phyloP scores from a whole-genome alignment of 768 basidiomycete species.

The Xanthoconium stramineum region DNA sequence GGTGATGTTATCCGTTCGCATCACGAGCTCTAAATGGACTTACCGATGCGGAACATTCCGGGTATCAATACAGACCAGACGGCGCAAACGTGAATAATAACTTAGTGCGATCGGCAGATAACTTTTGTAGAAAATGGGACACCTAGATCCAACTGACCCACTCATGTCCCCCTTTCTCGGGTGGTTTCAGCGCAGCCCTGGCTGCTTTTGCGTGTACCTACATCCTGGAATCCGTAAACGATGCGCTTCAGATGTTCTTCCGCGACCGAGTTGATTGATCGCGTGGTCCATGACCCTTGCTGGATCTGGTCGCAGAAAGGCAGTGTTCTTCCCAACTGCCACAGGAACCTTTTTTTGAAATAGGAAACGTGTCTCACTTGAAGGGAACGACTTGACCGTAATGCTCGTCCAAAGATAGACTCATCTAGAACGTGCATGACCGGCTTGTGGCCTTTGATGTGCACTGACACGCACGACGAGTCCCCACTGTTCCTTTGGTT shows the following conservation, averaged over 20 bases:
- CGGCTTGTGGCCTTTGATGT: background rate
- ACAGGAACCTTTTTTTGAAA: background rate
- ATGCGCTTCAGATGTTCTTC: background rate
- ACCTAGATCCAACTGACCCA: constrained; percentile 1
- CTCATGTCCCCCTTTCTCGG: background rate
- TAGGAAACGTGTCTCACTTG: background rate
- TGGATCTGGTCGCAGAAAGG: background rate
- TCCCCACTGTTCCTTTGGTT: background rate
- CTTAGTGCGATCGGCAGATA: constrained; percentile 14
- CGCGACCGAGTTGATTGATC: constrained; percentile 2
- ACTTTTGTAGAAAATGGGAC: background rate
- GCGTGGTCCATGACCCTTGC: background rate
- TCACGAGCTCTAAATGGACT: constrained; percentile 16
- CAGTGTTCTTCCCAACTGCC: constrained; percentile 6
- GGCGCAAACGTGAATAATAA: constrained; percentile 16
- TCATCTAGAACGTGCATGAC: constrained; percentile 1
- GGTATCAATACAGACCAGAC: constrained; percentile 8
- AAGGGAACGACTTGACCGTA: background rate
- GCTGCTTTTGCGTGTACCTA: background rate
- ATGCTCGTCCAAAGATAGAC: background rate
- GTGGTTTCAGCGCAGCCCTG: background rate
- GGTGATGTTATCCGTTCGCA: constrained; percentile 23
- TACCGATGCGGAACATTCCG: constrained; percentile 27
- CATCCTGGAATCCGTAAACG: background rate
- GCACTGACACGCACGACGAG: background rate